These are phyloP conservation scores for Xylaria arbuscula DNA, from an alignment of 2,329 filamentous ascomycete species.

Conservation along the genomic window DNA sequence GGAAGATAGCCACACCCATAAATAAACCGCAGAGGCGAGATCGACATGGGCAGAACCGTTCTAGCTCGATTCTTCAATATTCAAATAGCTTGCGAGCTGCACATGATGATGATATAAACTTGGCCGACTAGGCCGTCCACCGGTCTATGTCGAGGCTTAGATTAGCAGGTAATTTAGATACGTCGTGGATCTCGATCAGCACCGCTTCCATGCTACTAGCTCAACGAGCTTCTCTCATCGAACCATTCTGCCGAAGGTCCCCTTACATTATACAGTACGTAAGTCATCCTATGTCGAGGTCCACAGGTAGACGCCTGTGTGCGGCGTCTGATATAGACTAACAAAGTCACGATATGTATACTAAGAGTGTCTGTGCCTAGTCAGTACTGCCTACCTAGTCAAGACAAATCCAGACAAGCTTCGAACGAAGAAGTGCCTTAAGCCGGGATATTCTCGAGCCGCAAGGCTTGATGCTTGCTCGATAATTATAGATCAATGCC, in stretches of 20 bases:
- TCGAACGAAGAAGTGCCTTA: neutral
- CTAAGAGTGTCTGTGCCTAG: neutral
- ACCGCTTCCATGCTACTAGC: neutral
- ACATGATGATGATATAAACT: neutral
- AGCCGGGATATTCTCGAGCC: neutral
- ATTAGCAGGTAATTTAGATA: neutral
- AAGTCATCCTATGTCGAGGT: no score
- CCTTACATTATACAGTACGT: neutral
- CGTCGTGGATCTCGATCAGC: neutral
- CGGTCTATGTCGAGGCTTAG: neutral
- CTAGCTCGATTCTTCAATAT: neutral
- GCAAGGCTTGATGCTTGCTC: neutral
- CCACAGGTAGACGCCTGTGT: neutral
- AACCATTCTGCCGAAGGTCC: neutral
- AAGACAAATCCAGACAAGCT: neutral
- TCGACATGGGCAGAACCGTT: neutral
- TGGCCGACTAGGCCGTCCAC: neutral
- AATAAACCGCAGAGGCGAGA: neutral
- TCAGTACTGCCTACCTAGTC: neutral
- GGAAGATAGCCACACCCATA: neutral
- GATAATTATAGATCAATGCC: constrained; percentile 21
- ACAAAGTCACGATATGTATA: neutral
- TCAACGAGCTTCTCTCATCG: neutral
- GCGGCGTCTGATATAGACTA: constrained; percentile 1
- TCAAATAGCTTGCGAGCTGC: neutral